Evolutionary conservation across 169 alveolate species (phyloP).

Genomic region (Toxoplasma gondii): DNA sequence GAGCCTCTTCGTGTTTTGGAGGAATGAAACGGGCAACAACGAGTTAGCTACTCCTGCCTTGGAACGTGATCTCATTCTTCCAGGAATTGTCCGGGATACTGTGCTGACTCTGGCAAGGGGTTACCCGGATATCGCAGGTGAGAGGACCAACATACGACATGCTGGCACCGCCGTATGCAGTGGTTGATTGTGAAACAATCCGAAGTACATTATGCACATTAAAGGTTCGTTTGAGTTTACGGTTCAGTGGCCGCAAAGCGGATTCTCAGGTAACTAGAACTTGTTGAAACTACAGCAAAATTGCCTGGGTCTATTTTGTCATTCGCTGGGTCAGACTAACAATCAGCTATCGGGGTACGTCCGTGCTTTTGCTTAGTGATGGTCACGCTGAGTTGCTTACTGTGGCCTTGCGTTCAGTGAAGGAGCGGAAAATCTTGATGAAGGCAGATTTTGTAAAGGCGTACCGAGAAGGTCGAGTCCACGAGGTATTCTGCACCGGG

Average conservation of each 20-base stretch:
- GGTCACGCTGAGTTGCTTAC: too few relatives aligned
- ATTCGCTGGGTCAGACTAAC: too few relatives aligned
- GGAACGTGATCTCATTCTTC: slow-evolving; percentile 37
- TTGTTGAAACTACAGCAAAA: too few relatives aligned
- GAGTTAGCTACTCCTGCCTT: slow-evolving; percentile 49
- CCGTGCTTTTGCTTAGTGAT: too few relatives aligned
- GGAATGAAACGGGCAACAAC: slow-evolving; percentile 34
- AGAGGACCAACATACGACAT: background rate
- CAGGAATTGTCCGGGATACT: slow-evolving; percentile 38
- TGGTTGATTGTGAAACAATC: too few relatives aligned
- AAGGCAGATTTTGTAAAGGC: slow-evolving; percentile 16
- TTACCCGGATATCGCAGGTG: slow-evolving; percentile 33
- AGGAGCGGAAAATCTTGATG: slow-evolving; percentile 29
- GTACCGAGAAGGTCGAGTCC: slow-evolving; percentile 12
- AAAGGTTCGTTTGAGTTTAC: too few relatives aligned
- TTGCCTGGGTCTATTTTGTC: too few relatives aligned
- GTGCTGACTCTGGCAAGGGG: slow-evolving; percentile 5
- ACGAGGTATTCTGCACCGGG: slow-evolving; percentile 41
- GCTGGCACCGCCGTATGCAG: too few relatives aligned
- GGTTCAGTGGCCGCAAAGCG: too few relatives aligned
- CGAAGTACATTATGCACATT: too few relatives aligned
- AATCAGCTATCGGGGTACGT: too few relatives aligned
- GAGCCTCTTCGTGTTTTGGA: slow-evolving; percentile 40
- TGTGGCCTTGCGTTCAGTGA: slow-evolving; percentile 16
- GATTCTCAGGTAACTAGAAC: too few relatives aligned